Base-by-base conservation (phyloP, 2,329 filamentous ascomycete genomes). In the Aspergillus tanneri region DNA sequence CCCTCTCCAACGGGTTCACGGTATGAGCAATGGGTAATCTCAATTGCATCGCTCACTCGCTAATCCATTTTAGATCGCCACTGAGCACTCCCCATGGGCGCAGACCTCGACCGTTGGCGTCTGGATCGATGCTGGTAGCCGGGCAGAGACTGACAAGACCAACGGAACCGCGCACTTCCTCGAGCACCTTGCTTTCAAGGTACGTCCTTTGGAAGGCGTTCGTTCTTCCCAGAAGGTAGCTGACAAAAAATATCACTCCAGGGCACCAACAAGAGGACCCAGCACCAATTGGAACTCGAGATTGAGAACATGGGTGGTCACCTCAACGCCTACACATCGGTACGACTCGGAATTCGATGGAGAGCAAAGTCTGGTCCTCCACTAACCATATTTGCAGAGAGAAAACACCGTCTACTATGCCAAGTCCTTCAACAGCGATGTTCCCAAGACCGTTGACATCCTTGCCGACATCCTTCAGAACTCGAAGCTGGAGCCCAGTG, bases 401-500 rank as follows among this genome's bases (percentile, higher is more conserved):
- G 93, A 99, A 77, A 97, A 96, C 83, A 99, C 93, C 66, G 93
- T 99, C 70, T 99, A 99, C 84, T 99, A 97, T 76, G 93, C 93
- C 76, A 96, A 77, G 80, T 87, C 92, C 58, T 96, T 99, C 82
- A 99, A 99, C 81, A 85, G 87, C 75, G 92, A 99, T 72, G 90
- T 97, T 54, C 91, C 91, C 66, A 88, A 91, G 73, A 89, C 89
- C 70, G 93, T 99, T 74, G 90, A 99, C 75, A 97, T 99, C 68
- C 89, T 99, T 54, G 88, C 93, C 80, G 93, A 99, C 72, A 99
- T 99, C 71, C 88, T 99, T 55, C 93, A 97, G 76, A 95, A 99
- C 85, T 97, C 93, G 61, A 96, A 95, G 81, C 90, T 99, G 71
- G 93, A 99, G 78, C 78, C 84, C 67, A 78, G 82, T 49, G 92